Conservation (phyloP, 108 stramenopile genomes). For the Epithemia pelagica region DNA sequence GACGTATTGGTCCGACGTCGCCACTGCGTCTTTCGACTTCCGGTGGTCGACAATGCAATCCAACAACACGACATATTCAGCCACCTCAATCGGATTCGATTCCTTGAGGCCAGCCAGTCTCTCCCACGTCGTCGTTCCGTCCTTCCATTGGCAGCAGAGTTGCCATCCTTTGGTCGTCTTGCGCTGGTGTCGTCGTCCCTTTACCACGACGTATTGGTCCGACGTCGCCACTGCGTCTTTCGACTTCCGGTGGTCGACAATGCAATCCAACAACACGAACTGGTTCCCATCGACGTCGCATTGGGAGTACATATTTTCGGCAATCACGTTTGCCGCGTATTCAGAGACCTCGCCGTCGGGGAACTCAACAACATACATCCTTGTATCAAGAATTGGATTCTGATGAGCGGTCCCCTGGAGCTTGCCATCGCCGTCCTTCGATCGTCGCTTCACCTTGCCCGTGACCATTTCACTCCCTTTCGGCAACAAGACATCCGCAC, state of each 20-base stretch:
- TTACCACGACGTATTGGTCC: too few species aligned
- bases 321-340: constrained; percentile 53
- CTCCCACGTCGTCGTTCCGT: too few species aligned
- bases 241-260: constrained; percentile 16
- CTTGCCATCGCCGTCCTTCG: constrained; percentile 19
- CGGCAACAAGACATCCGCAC: not conserved
- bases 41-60: too few species aligned
- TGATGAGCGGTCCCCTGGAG: too few species aligned
- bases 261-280: constrained; percentile 6
- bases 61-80: too few species aligned
- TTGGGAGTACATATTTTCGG: constrained; percentile 34
- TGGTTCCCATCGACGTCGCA: constrained; percentile 27
- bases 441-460: constrained; percentile 21
- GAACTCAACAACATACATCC: constrained; percentile 33
- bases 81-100: too few species aligned
- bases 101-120: too few species aligned
- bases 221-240: too few species aligned
- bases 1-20: not conserved
- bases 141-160: too few species aligned
- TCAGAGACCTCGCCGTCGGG: constrained; percentile 38
- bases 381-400: too few species aligned
- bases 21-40: not conserved
- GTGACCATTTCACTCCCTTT: not conserved
- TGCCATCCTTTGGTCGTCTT: too few species aligned
- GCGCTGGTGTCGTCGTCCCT: too few species aligned